A percentile compares a stretch with the other conserved stretches of the same genome.
Evolutionary conservation across 23 red algal species (phyloP).

Genomic region (Gracilaria domingensis): DNA sequence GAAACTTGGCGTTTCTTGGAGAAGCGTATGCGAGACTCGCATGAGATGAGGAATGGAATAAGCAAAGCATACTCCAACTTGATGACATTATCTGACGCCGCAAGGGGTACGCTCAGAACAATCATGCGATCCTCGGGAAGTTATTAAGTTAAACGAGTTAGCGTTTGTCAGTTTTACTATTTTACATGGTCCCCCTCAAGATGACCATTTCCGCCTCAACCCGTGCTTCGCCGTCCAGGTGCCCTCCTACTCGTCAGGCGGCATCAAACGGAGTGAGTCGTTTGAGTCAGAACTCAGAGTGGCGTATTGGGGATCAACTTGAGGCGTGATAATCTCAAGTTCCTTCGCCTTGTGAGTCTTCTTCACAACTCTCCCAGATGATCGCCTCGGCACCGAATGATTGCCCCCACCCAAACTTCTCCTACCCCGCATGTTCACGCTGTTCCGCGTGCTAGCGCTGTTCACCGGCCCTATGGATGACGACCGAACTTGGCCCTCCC

Average conservation of each 20-base stretch:
- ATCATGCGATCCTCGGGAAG: constrained; percentile 50
- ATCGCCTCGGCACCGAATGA: neutral
- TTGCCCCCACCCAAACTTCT: neutral
- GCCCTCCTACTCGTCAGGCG: neutral
- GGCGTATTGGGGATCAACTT: neutral
- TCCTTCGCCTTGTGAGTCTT: constrained; percentile 31
- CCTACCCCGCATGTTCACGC: neutral
- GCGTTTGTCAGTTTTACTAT: constrained; percentile 30
- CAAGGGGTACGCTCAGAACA: constrained; percentile 20
- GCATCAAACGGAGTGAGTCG: neutral
- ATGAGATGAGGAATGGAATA: constrained; percentile 22
- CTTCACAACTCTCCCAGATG: constrained; percentile 20
- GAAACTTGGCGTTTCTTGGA: constrained; percentile 66
- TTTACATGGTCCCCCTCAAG: constrained; percentile 12
- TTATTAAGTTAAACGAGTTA: constrained; percentile 49
- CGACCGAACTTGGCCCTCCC: neutral
- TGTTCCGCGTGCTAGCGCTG: neutral
- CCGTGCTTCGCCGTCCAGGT: neutral
- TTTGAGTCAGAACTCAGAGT: constrained; percentile 13
- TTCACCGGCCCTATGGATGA: neutral
- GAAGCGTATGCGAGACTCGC: constrained; percentile 35
- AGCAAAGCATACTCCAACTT: constrained; percentile 19
- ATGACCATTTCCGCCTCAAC: constrained; percentile 12
- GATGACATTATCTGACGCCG: constrained; percentile 66
- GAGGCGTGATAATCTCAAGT: neutral